phyloP scores from a whole-genome alignment of 2,329 filamentous ascomycete genomes.

The Alternaria sp. region DNA sequence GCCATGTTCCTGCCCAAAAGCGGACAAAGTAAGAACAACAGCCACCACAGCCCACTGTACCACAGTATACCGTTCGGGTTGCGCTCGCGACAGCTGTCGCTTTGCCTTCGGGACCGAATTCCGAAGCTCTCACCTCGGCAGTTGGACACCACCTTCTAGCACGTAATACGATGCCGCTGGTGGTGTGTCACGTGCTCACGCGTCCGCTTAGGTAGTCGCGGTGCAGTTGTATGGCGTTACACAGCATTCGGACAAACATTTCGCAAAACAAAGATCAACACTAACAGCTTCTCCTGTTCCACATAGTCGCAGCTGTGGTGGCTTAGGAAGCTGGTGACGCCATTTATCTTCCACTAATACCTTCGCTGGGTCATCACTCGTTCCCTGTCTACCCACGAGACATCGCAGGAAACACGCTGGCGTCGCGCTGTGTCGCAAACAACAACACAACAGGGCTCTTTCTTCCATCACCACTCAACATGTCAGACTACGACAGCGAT shows the following conservation, averaged over 20 bases:
- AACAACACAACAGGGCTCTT: background rate
- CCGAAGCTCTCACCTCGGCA: no score
- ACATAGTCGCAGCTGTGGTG: background rate
- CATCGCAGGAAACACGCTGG: background rate
- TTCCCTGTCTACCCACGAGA: background rate
- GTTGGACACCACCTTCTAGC: background rate
- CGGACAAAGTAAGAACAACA: background rate
- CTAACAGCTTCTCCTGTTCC: background rate
- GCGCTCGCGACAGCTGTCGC: background rate
- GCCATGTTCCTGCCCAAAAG: background rate
- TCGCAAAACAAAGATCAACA: background rate
- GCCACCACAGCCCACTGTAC: background rate
- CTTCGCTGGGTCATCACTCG: background rate
- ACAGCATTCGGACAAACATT: background rate
- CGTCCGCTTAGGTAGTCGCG: background rate
- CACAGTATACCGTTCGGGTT: fast-evolving
- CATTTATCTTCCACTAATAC: fast-evolving
- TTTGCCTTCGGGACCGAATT: background rate
- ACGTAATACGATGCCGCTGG: background rate
- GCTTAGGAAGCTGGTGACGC: background rate
- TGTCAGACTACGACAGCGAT: background rate
- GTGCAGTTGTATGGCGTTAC: background rate
- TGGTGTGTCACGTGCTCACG: background rate
- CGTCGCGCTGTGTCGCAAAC: background rate
- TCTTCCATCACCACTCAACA: background rate